phyloP scores from a whole-genome alignment of 1,284 basidiomycete genomes.

The Schizophyllum amplum region DNA sequence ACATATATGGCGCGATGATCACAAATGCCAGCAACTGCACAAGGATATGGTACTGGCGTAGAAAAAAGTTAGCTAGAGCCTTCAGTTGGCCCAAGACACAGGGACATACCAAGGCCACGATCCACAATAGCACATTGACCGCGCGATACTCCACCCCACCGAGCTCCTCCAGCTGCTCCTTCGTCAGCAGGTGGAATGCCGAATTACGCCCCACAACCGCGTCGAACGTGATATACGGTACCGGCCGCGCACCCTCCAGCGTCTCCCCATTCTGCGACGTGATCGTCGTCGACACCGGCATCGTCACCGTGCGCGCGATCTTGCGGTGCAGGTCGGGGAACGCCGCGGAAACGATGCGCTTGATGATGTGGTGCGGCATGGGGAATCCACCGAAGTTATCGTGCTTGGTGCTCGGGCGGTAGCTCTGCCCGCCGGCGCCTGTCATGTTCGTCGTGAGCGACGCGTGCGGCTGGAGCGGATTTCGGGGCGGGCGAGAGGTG shows the following conservation, averaged over 20 bases:
- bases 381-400: constrained; percentile 83
- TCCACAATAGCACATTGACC: constrained; percentile 71
- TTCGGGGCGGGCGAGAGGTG: background rate
- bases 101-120: constrained; percentile 58
- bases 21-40: constrained; percentile 59
- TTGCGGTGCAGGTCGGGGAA: constrained; percentile 51
- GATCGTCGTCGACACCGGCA: constrained; percentile 67
- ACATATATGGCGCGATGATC: constrained; percentile 77
- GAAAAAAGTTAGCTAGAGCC: constrained; percentile 14
- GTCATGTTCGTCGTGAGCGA: constrained; percentile 1
- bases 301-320: constrained; percentile 59
- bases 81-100: constrained; percentile 14
- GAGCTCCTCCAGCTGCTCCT: constrained; percentile 84
- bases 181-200: constrained; percentile 71
- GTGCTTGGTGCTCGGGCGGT: constrained; percentile 4
- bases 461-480: constrained; percentile 11
- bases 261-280: constrained; percentile 27
- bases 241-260: constrained; percentile 36
- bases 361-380: constrained; percentile 59
- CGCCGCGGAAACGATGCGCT: constrained; percentile 36
- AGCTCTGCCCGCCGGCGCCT: background rate
- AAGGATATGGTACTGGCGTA: constrained; percentile 62
- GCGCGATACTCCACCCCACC: constrained; percentile 95
- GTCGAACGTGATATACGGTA: constrained; percentile 84
- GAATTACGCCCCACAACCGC: constrained; percentile 85